A percentile compares a stretch with the other conserved stretches of the same genome.
Evolutionary conservation across 345 rosid genomes (phyloP).

Genomic region (Syzygium grande): DNA sequence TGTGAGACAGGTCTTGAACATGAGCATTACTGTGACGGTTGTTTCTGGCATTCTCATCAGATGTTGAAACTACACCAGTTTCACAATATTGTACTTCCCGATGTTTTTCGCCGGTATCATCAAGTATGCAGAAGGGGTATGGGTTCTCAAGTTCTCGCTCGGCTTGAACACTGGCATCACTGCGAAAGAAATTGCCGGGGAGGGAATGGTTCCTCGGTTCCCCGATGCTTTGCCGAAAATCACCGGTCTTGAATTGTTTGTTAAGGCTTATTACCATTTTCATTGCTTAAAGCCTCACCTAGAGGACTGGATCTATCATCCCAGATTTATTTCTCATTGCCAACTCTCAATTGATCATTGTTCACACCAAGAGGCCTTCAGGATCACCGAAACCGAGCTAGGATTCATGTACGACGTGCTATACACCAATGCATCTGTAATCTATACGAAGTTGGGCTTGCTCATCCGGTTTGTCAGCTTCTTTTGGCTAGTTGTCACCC

Average conservation of each 20-base stretch:
- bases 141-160: constrained; percentile 2
- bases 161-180: constrained; percentile 1
- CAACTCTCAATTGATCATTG: neutral
- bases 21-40: neutral
- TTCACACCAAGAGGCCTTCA: neutral
- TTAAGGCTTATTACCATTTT: neutral
- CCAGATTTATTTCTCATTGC: neutral
- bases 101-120: neutral
- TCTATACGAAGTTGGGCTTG: neutral
- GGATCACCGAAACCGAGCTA: constrained; percentile 4
- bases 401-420: constrained; percentile 13
- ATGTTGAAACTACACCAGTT: neutral
- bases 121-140: constrained; percentile 4
- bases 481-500: neutral
- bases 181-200: neutral
- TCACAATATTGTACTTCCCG: neutral
- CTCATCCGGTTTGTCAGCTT: neutral
- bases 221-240: neutral
- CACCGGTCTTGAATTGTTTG: neutral
- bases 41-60: neutral
- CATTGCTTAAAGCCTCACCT: neutral
- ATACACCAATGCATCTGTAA: constrained; percentile 1
- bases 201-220: neutral
- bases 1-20: constrained; percentile 3
- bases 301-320: neutral